Evolutionary conservation across 768 basidiomycete genomes (phyloP).

Genomic region (Pulveroboletus sp.): DNA sequence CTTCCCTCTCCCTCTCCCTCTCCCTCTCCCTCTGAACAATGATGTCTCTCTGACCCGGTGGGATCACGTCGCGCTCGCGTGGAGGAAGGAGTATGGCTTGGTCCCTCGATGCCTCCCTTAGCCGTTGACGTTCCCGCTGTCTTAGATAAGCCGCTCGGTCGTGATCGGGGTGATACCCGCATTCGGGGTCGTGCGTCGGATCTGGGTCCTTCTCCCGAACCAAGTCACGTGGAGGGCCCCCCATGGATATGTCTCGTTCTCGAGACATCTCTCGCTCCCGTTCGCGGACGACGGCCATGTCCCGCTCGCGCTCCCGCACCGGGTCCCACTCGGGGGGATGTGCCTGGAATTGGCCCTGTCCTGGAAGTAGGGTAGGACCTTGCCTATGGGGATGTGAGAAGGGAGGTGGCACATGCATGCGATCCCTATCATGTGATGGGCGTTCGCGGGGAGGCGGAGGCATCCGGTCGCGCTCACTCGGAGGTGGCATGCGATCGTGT

Average conservation of each 20-base stretch:
- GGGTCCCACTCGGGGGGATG: conserved; percentile 28
- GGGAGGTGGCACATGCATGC: conserved; percentile 26
- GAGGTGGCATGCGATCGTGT: conserved; percentile 23
- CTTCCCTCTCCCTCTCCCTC: conserved; percentile 23
- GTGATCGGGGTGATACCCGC: conserved; percentile 20
- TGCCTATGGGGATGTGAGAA: conserved; percentile 19
- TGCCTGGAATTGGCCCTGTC: conserved; percentile 30
- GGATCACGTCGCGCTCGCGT: conserved; percentile 22
- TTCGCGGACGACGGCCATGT: conserved; percentile 13
- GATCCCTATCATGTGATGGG: conserved; percentile 21
- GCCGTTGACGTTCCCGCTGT: conserved; percentile 22
- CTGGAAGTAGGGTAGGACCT: conserved; percentile 20
- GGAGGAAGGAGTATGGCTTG: conserved; percentile 16
- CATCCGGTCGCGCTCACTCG: conserved; percentile 25
- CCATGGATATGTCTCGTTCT: conserved; percentile 19
- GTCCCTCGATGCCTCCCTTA: conserved; percentile 18
- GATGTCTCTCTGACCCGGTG: conserved; percentile 16
- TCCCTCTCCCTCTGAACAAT: conserved; percentile 23
- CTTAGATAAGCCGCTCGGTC: conserved; percentile 20
- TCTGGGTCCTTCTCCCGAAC: conserved; percentile 24
- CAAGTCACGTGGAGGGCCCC: conserved; percentile 23
- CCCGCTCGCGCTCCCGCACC: conserved; percentile 23
- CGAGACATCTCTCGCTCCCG: conserved; percentile 24
- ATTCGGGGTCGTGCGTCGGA: conserved; percentile 22
- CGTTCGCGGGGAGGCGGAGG: conserved; percentile 21